phyloP scores from a whole-genome alignment of 495 filamentous ascomycete species.

The Sabuloglossum arenarium region DNA sequence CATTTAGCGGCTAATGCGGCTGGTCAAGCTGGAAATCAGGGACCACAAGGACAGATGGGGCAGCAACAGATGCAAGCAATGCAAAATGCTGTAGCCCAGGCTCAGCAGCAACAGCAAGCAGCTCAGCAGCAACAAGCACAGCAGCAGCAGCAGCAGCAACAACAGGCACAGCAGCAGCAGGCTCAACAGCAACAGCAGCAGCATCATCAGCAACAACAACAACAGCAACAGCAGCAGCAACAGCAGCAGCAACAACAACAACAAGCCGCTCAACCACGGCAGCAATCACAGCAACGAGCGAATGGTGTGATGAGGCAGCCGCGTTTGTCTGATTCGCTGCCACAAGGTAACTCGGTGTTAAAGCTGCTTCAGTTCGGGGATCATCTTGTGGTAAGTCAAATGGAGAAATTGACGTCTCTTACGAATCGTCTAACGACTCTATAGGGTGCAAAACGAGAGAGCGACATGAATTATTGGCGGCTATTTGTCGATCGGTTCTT shows the following conservation, averaged over 20 bases:
- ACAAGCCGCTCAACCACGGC: constrained; percentile 1
- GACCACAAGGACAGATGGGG: constrained; percentile 9
- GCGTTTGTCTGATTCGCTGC: constrained; percentile 27
- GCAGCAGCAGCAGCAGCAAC: constrained; percentile 20
- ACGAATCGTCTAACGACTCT: constrained; percentile 11
- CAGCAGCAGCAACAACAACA: constrained; percentile 8
- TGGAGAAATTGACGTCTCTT: constrained; percentile 1
- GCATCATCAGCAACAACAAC: constrained; percentile 8
- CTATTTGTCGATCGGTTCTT: constrained; percentile 58
- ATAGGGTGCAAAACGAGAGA: constrained; percentile 32
- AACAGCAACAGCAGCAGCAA: constrained; percentile 5
- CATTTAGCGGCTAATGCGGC: not conserved
- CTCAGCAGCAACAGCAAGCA: constrained; percentile 22
- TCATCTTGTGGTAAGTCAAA: constrained; percentile 33
- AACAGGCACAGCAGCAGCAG: constrained; percentile 12
- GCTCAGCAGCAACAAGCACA: constrained; percentile 20
- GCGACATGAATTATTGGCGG: constrained; percentile 51
- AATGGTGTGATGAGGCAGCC: constrained; percentile 26
- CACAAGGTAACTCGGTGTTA: constrained; percentile 37
- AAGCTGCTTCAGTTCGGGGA: constrained; percentile 50
- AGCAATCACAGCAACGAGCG: constrained; percentile 9
- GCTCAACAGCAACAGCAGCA: constrained; percentile 4
- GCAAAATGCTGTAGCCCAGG: not conserved
- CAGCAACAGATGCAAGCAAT: constrained; percentile 22
- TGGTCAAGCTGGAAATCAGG: constrained; percentile 7